A percentile compares a stretch with the other conserved stretches of the same genome.
Evolutionary conservation across 495 filamentous ascomycete genomes (phyloP).

Genomic region (Apodospora peruviana): DNA sequence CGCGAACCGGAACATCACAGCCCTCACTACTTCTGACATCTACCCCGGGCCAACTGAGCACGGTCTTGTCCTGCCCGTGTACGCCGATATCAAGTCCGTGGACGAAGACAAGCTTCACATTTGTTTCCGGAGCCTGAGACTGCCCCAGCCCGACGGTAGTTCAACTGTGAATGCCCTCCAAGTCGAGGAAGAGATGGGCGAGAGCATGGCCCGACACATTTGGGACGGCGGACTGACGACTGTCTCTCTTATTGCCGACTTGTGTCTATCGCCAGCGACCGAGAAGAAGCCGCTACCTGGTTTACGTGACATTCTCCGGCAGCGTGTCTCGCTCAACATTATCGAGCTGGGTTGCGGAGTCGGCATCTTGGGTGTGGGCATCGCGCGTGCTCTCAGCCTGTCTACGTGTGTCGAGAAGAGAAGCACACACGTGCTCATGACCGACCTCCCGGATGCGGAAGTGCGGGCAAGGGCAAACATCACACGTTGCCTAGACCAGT

Average conservation of each 20-base stretch:
- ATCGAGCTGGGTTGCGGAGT: conserved; percentile 83
- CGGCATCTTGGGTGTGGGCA: conserved; percentile 72
- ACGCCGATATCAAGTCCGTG: conserved; percentile 23
- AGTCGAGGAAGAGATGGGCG: conserved; percentile 87
- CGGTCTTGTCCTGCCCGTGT: conserved; percentile 34
- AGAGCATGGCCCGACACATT: conserved; percentile 91
- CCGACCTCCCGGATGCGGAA: conserved; percentile 75
- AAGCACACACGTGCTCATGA: conserved; percentile 55
- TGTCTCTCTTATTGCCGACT: conserved; percentile 30
- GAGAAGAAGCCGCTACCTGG: conserved; percentile 3
- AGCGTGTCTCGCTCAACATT: conserved; percentile 37
- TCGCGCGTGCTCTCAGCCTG: conserved; percentile 54
- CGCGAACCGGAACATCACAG: conserved; percentile 18
- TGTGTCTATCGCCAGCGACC: conserved; percentile 12
- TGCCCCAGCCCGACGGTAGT: conserved; percentile 22
- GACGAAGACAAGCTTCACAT: conserved; percentile 12
- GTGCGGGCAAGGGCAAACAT: conserved; percentile 42
- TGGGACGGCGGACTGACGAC: conserved; percentile 60
- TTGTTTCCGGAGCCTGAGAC: conserved; percentile 31
- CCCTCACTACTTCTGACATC: conserved; percentile 26
- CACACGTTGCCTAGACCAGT: conserved; percentile 17
- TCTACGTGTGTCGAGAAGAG: conserved; percentile 1
- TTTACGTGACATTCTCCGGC: conserved; percentile 11
- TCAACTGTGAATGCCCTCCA: conserved; percentile 11
- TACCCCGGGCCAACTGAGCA: conserved; percentile 7